These are phyloP conservation scores for Ophiostoma himal-ulmi DNA, from an alignment of 2,329 filamentous ascomycete species.

Conservation along the genomic window DNA sequence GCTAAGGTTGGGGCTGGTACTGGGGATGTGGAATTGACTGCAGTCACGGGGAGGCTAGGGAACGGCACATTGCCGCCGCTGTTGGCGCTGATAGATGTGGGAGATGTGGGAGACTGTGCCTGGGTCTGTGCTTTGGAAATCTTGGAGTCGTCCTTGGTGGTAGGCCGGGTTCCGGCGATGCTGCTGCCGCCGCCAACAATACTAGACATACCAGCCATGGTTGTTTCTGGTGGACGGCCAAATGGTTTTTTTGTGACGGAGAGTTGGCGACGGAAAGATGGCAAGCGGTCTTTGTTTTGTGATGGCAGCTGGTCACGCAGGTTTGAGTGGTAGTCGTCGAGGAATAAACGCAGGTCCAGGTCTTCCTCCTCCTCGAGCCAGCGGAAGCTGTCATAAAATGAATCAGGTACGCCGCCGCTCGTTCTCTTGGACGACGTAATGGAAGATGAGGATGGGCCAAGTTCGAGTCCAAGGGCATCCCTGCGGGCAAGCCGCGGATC, in stretches of 20 bases:
- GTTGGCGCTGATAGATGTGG: slow-evolving; percentile 19
- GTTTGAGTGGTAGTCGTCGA: slow-evolving; percentile 66
- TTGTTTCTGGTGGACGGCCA: slow-evolving; percentile 43
- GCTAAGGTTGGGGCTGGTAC: slow-evolving; percentile 18
- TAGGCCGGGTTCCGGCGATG: slow-evolving; percentile 38
- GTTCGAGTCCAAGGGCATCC: slow-evolving; percentile 16
- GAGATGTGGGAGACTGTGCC: background rate
- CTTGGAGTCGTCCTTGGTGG: slow-evolving; percentile 37
- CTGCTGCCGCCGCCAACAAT: background rate
- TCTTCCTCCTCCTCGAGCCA: slow-evolving; percentile 70
- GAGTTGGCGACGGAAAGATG: slow-evolving; percentile 63
- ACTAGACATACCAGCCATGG: slow-evolving; percentile 21
- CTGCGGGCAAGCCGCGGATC: slow-evolving; percentile 16
- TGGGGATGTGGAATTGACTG: slow-evolving; percentile 27
- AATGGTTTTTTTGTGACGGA: slow-evolving; percentile 65
- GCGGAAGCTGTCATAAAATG: slow-evolving; percentile 61
- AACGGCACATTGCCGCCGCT: slow-evolving; percentile 30
- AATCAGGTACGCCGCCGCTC: slow-evolving; percentile 40
- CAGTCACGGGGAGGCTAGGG: slow-evolving; percentile 18
- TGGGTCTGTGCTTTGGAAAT: background rate
- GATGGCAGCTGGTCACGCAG: slow-evolving; percentile 44
- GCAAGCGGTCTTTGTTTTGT: slow-evolving; percentile 42
- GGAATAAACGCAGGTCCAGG: slow-evolving; percentile 58
- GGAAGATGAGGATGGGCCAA: background rate
- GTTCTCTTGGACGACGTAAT: slow-evolving; percentile 15